A percentile compares a stretch with the other conserved stretches of the same genome.
phyloP scores from a whole-genome alignment of 306 rosid species.

The Chamaecrista fasciculata region DNA sequence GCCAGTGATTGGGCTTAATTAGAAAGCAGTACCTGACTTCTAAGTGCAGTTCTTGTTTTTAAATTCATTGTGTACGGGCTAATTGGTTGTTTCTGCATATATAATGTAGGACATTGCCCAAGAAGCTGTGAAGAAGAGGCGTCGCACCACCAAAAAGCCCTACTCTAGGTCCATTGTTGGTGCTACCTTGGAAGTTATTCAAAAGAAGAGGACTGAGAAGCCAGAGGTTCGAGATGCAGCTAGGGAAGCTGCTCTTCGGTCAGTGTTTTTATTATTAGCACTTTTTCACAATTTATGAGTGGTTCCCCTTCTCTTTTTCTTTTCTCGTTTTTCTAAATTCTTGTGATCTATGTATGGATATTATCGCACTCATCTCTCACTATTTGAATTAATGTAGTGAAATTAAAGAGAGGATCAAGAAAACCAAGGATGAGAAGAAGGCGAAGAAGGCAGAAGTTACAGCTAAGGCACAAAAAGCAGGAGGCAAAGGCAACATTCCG shows the following conservation, averaged over 20 bases:
- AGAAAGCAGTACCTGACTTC: background rate
- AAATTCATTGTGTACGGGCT: background rate
- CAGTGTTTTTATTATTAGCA: background rate
- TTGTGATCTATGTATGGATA: background rate
- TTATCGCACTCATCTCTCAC: background rate
- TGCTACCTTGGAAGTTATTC: slow-evolving; percentile 68
- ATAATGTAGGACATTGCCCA: slow-evolving; percentile 61
- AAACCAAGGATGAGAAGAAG: slow-evolving; percentile 87
- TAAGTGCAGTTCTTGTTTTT: background rate
- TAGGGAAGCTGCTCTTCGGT: slow-evolving; percentile 83
- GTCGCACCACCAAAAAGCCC: slow-evolving; percentile 61
- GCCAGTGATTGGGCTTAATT: background rate
- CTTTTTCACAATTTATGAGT: no score
- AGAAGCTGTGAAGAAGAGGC: slow-evolving; percentile 73
- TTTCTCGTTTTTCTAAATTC: background rate
- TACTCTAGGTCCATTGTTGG: slow-evolving; percentile 73
- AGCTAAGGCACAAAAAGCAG: slow-evolving; percentile 58
- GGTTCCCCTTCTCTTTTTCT: no score
- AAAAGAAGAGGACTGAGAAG: slow-evolving; percentile 63
- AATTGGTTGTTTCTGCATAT: background rate
- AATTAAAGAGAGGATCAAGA: slow-evolving; percentile 83
- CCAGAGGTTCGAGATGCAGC: slow-evolving; percentile 79
- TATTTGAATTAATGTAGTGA: slow-evolving; percentile 42
- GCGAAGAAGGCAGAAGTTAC: slow-evolving; percentile 79
- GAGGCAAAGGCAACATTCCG: slow-evolving; percentile 48